Evolutionary conservation across 768 basidiomycete species (phyloP).

Genomic region (Mycena olivaceomarginata): DNA sequence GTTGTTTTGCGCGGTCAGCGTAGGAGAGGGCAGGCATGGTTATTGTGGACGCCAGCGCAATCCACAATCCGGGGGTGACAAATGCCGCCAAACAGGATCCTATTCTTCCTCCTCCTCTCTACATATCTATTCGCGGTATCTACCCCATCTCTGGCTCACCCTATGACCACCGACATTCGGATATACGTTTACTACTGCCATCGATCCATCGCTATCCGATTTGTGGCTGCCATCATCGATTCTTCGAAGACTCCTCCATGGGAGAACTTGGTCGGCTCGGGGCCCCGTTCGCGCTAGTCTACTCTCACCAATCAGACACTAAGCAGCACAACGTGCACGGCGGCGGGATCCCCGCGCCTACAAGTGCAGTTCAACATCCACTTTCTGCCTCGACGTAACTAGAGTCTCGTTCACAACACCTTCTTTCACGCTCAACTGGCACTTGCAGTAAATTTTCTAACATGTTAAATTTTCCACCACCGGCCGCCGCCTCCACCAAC

Average conservation of each 20-base stretch:
- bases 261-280: no score
- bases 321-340: neutral
- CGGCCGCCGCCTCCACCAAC: no score
- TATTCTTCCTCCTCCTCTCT: neutral
- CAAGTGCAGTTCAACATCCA: neutral
- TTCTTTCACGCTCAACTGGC: no score
- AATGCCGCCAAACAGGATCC: neutral
- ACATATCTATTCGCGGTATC: neutral
- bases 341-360: neutral
- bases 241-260: no score
- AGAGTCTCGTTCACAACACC: no score
- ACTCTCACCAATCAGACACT: neutral
- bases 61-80: neutral
- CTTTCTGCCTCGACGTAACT: no score
- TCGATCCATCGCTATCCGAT: neutral
- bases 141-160: neutral
- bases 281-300: neutral
- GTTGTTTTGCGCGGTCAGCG: slow-evolving; percentile 12
- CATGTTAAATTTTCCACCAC: no score
- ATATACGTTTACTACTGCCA: neutral
- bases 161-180: neutral
- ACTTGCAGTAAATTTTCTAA: no score
- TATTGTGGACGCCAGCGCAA: neutral
- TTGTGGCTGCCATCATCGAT: neutral
- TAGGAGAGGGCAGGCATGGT: slow-evolving; percentile 4